Evolutionary conservation across 1,284 basidiomycete species (phyloP).

Genomic region (Xerocomus minutiporus): DNA sequence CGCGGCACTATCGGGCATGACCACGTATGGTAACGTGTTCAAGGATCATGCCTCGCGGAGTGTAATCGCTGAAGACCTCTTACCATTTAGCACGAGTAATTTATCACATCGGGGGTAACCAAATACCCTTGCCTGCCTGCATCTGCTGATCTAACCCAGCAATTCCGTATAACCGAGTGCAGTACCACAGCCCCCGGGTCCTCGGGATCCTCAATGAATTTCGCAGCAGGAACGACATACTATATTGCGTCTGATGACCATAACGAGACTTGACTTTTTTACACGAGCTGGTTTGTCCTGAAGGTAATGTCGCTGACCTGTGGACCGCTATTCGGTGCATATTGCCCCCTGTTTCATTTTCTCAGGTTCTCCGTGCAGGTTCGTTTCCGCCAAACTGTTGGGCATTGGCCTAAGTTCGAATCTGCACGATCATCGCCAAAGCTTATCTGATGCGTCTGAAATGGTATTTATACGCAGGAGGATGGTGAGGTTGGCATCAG

Average conservation of each 20-base stretch:
- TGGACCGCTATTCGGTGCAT: slow-evolving; percentile 10
- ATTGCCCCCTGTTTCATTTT: slow-evolving; percentile 16
- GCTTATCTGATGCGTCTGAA: slow-evolving; percentile 3
- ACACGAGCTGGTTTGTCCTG: slow-evolving; percentile 8
- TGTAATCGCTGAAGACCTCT: slow-evolving; percentile 6
- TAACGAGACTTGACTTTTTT: slow-evolving; percentile 13
- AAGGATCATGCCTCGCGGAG: slow-evolving; percentile 8
- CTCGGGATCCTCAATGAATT: slow-evolving; percentile 6
- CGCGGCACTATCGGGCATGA: slow-evolving; percentile 3
- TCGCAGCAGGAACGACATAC: slow-evolving; percentile 11
- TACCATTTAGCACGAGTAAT: background rate
- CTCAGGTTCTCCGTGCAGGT: slow-evolving; percentile 11
- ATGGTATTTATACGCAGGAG: slow-evolving; percentile 25
- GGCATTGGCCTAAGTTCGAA: slow-evolving; percentile 2
- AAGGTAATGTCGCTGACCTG: slow-evolving; percentile 3
- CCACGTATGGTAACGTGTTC: slow-evolving; percentile 1
- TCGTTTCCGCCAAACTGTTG: slow-evolving; percentile 2
- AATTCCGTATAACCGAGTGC: background rate
- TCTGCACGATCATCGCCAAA: slow-evolving; percentile 3
- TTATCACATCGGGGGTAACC: background rate
- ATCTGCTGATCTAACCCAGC: background rate
- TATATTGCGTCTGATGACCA: slow-evolving; percentile 4
- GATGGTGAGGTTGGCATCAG: background rate
- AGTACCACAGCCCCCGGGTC: slow-evolving; percentile 7
- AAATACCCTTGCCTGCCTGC: slow-evolving; percentile 1